Conservation (phyloP, 371 early-diverging fungal genomes). For the Cokeromyces recurvatus region DNA sequence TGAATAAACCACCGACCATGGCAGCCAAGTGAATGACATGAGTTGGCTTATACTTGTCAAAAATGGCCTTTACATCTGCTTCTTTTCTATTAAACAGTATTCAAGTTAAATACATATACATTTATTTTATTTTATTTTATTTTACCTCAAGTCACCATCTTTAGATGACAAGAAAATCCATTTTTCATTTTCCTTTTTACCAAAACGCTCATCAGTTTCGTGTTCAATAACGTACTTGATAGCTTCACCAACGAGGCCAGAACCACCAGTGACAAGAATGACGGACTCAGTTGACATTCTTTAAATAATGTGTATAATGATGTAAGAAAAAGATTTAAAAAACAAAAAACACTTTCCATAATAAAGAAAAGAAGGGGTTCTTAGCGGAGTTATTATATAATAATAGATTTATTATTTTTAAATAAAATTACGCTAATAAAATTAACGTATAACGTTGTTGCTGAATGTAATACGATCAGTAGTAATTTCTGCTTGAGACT, state of each 20-base stretch:
- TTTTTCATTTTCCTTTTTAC: constrained; percentile 61
- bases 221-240: constrained; percentile 70
- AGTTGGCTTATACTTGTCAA: constrained; percentile 76
- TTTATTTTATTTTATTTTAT: background rate
- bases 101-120: background rate
- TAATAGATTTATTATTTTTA: no score
- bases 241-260: constrained; percentile 81
- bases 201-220: constrained; percentile 52
- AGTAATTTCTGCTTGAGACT: no score
- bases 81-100: constrained; percentile 60
- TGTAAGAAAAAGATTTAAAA: background rate
- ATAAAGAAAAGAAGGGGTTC: no score
- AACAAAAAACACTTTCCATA: no score
- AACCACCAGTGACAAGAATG: constrained; percentile 74
- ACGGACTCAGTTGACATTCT: constrained; percentile 28
- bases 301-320: background rate
- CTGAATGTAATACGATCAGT: no score
- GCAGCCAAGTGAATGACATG: constrained; percentile 87
- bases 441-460: no score
- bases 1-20: constrained; percentile 82
- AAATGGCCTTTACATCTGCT: constrained; percentile 60
- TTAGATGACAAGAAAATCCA: constrained; percentile 77
- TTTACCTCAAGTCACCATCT: constrained; percentile 80
- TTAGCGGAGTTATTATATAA: no score
- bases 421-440: no score